Conservation (phyloP, 352 stramenopile genomes). For the Pythium vanterpoolii region DNA sequence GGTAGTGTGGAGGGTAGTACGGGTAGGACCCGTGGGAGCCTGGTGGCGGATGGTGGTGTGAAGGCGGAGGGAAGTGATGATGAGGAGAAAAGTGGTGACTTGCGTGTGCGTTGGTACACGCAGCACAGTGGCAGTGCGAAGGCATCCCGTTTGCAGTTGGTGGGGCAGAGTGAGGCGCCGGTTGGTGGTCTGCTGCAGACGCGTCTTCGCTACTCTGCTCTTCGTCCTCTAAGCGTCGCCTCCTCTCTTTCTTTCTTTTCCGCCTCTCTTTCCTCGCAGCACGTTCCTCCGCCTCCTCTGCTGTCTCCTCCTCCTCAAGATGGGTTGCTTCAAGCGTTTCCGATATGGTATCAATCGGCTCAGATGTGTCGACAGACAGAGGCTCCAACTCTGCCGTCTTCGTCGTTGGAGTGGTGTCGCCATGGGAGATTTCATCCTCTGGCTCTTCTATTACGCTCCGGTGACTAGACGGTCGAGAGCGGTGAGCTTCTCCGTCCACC, state of each 20-base stretch:
- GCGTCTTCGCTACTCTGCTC: constrained; percentile 24
- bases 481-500: neutral
- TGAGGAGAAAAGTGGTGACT: neutral
- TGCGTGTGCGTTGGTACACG: neutral
- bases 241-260: constrained; percentile 23
- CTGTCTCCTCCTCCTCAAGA: neutral
- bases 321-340: neutral
- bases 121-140: constrained; percentile 7
- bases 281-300: constrained; percentile 3
- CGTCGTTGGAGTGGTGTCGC: neutral
- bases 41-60: neutral
- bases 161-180: neutral
- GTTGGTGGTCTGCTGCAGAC: constrained; percentile 16
- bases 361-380: neutral
- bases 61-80: neutral
- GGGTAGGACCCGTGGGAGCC: constrained; percentile 1
- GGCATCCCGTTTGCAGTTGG: no score
- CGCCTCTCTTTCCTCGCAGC: constrained; percentile 6
- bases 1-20: neutral
- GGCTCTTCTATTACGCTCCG: neutral
- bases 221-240: constrained; percentile 25
- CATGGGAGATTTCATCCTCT: neutral
- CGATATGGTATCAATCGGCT: neutral
- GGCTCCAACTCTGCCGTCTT: neutral
- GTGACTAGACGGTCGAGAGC: neutral